Evolutionary conservation across 108 stramenopile genomes (phyloP).

Genomic region (Mediolabrus comicus): DNA sequence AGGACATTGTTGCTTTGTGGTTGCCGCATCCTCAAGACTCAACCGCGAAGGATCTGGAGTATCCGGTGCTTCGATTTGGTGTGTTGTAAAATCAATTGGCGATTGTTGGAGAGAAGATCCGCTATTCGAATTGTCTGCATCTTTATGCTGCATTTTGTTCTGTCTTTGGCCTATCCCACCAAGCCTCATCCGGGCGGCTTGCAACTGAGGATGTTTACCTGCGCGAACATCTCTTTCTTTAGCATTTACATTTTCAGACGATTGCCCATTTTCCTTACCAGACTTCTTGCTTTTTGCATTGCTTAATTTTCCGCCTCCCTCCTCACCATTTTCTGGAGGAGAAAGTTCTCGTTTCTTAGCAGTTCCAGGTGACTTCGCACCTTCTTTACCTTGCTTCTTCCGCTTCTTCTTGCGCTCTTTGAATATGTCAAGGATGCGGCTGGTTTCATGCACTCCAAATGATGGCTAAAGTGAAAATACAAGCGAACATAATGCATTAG

Average conservation of each 20-base stretch:
- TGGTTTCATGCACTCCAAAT: constrained; percentile 72
- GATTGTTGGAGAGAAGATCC: neutral
- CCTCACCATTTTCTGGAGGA: constrained; percentile 1
- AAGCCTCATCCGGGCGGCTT: neutral
- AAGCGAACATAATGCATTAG: neutral
- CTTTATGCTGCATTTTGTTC: neutral
- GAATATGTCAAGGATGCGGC: constrained; percentile 74
- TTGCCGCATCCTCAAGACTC: constrained; percentile 13
- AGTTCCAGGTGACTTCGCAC: neutral
- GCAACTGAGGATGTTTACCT: neutral
- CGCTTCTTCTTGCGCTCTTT: constrained; percentile 73
- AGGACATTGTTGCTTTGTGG: constrained; percentile 3
- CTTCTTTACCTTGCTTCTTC: constrained; percentile 38
- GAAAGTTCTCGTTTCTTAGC: neutral
- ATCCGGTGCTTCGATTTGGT: neutral
- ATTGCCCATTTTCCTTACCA: constrained; percentile 20
- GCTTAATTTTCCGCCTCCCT: neutral
- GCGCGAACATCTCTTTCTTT: neutral
- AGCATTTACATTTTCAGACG: neutral
- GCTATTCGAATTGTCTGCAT: neutral
- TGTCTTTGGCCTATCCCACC: constrained; percentile 1
- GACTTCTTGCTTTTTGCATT: neutral
- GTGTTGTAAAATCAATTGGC: neutral
- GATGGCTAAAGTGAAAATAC: constrained; percentile 42
- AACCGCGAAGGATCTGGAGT: constrained; percentile 9